Base-by-base conservation (phyloP, 495 filamentous ascomycete species). In the Aspergillus saccharolyticus region DNA sequence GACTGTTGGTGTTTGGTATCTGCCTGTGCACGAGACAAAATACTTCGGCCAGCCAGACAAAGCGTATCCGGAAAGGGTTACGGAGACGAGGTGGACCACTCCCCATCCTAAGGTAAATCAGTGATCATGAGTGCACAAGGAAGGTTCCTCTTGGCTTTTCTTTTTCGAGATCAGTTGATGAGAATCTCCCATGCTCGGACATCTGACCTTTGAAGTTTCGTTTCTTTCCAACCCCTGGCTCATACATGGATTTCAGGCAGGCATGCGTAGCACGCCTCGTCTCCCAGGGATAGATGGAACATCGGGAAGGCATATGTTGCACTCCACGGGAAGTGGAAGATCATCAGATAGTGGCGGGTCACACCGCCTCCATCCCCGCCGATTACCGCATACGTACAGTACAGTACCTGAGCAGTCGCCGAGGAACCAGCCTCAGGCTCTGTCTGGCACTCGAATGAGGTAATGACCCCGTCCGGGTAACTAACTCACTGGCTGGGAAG, bases 51-150 rank as follows among this genome's bases (percentile, higher is more conserved):
- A 24, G 52, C 30, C 44, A 45, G 12, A 17, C 30, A 24, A 50
- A 15, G 22, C 47, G 22, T 30, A 47, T 9, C 55, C 59, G 44
- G 52, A 56, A 60, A 48, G 33, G 58, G 62, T 58, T 20, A 59
- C 53, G 56, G 58, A 61, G 58, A 64, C 62, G 58, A 64, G 56
- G 44, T 54, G 52, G 53, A 21, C 16, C 16, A 18, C 44, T 42
- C 19, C n/a, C n/a, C n/a, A 28, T 28, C 25, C 3, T 9, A 39
- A 53, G n/a, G n/a, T 53, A 55, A 55, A 55, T 51, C 52, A 58
- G 24, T 61, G 55, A 64, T 64, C 62, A 58, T 57, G 55, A 55
- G 49, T 54, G 42, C 53, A 28, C 25, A 28, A 28, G 25, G 25
- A 28, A 28, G 19, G 6, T 46, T 19, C 21, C 44, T 25, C 8